Base-by-base conservation (phyloP, 176 grass and related monocot genomes). In the Rhynchospora pubera region DNA sequence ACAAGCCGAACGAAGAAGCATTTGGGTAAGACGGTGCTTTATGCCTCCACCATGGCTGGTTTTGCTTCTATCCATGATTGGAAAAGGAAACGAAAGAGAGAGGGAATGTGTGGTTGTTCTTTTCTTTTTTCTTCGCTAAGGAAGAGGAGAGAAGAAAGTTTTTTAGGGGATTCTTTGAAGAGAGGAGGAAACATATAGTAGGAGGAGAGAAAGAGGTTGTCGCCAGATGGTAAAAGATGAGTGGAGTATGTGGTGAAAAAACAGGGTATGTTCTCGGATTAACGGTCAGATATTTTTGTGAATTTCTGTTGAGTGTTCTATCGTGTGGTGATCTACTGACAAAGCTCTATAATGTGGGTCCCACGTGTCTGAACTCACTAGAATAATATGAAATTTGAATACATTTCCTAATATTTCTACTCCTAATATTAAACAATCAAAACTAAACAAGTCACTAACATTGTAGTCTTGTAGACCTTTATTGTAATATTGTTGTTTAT, bases 1-100 rank as follows among this genome's bases (percentile, higher is more conserved):
- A 89, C 94, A 97, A 42, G 90, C 85, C 8, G 90, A 92, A 48
- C 88, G 90, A 85, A 83, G 82, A 23, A 97, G 85, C 83, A 94
- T 90, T 70, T 85, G 88, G 10, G 90, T 85, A 2, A 97, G 69
- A 13, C 87, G 90, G 68, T 91, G 89, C 83, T 78, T 94, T 53
- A 97, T 85, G 2, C 89, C 73, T 11, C 80, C 81, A 10, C 84
- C 62, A 48, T 77, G 80, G 55, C 46, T 75, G 75, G 53, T 76
- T 73, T 87, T 87, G 61, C 80, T 84, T 82, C 85, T 64, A 23
- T 80, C 87, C 87, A 83, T 59, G 65, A 64, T 18, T 53, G 44
- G 73, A 56, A 71, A 85, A 66, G 47, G 24, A 23, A 75, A 58
- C 61, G 28, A 67, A 6, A 87, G 82, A 73, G 74, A 79, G 71